Percentiles rank a stretch among this genome's conserved stretches.
Evolutionary conservation across 305 asterid genomes (phyloP).

Genomic region (Lippia alba): DNA sequence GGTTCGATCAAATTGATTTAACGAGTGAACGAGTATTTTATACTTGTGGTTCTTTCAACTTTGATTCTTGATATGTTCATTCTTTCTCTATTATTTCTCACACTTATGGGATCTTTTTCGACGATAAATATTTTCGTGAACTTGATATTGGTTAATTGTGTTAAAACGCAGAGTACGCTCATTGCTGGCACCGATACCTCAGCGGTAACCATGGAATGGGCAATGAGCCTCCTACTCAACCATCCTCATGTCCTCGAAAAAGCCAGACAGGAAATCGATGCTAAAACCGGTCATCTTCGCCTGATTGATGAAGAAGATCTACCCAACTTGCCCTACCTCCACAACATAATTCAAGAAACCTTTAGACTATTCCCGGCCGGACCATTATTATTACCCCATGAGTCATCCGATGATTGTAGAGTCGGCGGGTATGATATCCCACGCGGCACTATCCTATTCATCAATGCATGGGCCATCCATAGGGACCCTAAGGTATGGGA

Average conservation of each 20-base stretch:
- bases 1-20: too few species aligned
- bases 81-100: too few species aligned
- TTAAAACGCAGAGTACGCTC: conserved; percentile 27
- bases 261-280: conserved; percentile 31
- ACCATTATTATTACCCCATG: conserved; percentile 41
- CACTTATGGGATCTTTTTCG: too few species aligned
- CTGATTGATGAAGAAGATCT: conserved; percentile 40
- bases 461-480: conserved; percentile 50
- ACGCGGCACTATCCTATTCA: conserved; percentile 39
- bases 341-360: conserved; percentile 41
- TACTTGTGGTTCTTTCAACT: too few species aligned
- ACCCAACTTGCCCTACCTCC: conserved; percentile 43
- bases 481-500: conserved; percentile 50
- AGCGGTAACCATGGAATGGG: conserved; percentile 47
- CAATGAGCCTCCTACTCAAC: conserved; percentile 43
- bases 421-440: conserved; percentile 47
- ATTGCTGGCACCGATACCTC: conserved; percentile 49
- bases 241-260: conserved; percentile 35
- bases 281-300: conserved; percentile 21
- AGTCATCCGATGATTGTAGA: conserved; percentile 45
- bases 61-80: too few species aligned
- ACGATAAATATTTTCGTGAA: neutral
- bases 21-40: too few species aligned
- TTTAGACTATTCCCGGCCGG: conserved; percentile 43
- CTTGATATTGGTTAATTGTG: neutral